Evolutionary conservation across 2,329 filamentous ascomycete species (phyloP).

Genomic region (Scedosporium minutisporum): DNA sequence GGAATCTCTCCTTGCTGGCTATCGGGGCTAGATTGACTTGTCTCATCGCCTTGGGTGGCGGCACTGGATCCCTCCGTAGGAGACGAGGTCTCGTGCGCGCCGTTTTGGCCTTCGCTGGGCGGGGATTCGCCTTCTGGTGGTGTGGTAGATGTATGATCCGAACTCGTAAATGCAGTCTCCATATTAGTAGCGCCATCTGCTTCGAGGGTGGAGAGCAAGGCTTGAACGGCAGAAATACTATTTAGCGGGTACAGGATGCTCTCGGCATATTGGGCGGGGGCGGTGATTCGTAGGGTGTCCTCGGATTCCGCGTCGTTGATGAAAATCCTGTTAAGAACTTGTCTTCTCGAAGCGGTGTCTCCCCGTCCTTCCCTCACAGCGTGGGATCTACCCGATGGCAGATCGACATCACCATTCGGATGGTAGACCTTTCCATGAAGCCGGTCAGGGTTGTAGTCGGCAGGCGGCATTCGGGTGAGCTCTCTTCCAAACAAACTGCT

Average conservation of each 20-base stretch:
- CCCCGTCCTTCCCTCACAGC: slow-evolving; percentile 50
- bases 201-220: slow-evolving; percentile 1
- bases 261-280: slow-evolving; percentile 9
- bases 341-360: slow-evolving; percentile 51
- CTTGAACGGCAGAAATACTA: slow-evolving; percentile 6
- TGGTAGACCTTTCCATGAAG: slow-evolving; percentile 59
- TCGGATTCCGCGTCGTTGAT: slow-evolving; percentile 11
- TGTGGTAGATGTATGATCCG: not conserved
- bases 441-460: slow-evolving; percentile 44
- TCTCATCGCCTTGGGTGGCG: not conserved
- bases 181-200: not conserved
- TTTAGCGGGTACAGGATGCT: slow-evolving; percentile 17
- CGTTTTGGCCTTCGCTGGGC: not conserved
- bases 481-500: slow-evolving; percentile 67
- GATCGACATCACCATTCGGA: slow-evolving; percentile 52
- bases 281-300: slow-evolving; percentile 2
- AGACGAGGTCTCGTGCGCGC: not conserved
- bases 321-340: slow-evolving; percentile 48
- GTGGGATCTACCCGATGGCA: slow-evolving; percentile 47
- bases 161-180: not conserved
- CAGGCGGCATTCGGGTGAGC: slow-evolving; percentile 50
- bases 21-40: not conserved
- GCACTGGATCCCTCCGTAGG: not conserved
- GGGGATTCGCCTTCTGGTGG: slow-evolving; percentile 3
- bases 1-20: not conserved